Percentiles rank a stretch among this genome's conserved stretches.
Conservation (phyloP, 2,329 filamentous ascomycete species). For the Fusarium mexicanum region DNA sequence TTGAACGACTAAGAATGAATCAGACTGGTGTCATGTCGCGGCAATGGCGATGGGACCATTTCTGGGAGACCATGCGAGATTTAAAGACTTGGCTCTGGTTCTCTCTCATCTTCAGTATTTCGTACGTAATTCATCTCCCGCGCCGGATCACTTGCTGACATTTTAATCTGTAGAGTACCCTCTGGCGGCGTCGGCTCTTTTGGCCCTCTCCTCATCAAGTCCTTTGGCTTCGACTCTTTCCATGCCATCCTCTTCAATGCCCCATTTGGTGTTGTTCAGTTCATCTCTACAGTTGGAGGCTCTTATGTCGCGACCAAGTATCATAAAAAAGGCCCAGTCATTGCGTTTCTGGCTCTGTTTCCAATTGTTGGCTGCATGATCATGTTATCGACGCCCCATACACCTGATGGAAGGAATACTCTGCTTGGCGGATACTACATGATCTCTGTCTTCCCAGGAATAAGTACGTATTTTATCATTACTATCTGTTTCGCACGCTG, state of each 20-base stretch:
- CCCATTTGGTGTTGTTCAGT: conserved; percentile 68
- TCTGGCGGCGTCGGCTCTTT: conserved; percentile 69
- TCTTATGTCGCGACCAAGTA: conserved; percentile 64
- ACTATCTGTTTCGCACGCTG: fast-evolving
- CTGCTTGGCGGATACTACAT: conserved; percentile 68
- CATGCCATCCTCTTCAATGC: conserved; percentile 69
- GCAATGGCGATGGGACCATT: conserved; percentile 55
- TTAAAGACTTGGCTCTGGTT: conserved; percentile 57
- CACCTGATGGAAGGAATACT: conserved; percentile 47
- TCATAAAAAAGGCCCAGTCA: conserved; percentile 67
- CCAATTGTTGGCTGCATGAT: conserved; percentile 59
- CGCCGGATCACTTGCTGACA: fast-evolving
- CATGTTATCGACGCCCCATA: conserved; percentile 60
- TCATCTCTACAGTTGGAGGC: conserved; percentile 67
- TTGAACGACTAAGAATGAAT: conserved; percentile 65
- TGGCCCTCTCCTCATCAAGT: conserved; percentile 65
- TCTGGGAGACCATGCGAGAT: conserved; percentile 51
- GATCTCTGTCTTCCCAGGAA: conserved; percentile 67
- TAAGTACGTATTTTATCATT: conserved; percentile 2
- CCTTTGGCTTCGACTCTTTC: conserved; percentile 66
- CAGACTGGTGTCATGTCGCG: conserved; percentile 55
- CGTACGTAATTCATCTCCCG: conserved; percentile 45
- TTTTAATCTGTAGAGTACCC: conserved; percentile 50
- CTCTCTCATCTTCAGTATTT: conserved; percentile 61
- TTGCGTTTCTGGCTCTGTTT: conserved; percentile 65